Evolutionary conservation across 345 rosid species (phyloP).

Genomic region (Aurinia saxatilis): DNA sequence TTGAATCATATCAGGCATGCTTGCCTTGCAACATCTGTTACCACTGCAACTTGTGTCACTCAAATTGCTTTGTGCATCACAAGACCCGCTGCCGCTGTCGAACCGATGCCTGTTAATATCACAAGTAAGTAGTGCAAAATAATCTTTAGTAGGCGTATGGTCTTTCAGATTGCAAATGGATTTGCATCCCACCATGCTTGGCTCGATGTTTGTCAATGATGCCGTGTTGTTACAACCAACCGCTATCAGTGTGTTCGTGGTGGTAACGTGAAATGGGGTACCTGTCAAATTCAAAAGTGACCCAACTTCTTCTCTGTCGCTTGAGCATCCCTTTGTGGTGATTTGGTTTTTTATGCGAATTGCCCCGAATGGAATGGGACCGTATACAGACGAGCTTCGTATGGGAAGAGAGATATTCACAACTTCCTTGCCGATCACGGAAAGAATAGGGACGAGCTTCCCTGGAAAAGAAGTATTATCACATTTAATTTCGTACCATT

Average conservation of each 20-base stretch:
- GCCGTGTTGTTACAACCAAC: slow-evolving; percentile 29
- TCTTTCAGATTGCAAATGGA: slow-evolving; percentile 18
- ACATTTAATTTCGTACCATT: slow-evolving; percentile 11
- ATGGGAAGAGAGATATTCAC: slow-evolving; percentile 5
- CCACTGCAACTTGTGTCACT: slow-evolving; percentile 23
- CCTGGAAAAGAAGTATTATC: too few species aligned
- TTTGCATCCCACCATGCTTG: slow-evolving; percentile 24
- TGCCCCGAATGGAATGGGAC: too few species aligned
- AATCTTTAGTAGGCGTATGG: neutral
- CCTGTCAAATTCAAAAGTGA: slow-evolving; percentile 15
- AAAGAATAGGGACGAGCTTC: neutral
- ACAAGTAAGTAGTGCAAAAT: neutral
- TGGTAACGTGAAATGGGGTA: neutral
- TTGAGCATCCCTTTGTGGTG: slow-evolving; percentile 10
- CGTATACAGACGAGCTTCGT: too few species aligned
- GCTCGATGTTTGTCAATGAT: neutral
- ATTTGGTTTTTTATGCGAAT: neutral
- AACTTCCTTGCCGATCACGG: neutral
- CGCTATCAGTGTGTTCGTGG: slow-evolving; percentile 5
- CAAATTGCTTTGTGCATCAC: neutral
- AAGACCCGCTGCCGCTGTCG: neutral
- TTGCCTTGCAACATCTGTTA: slow-evolving; percentile 30
- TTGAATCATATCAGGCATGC: neutral
- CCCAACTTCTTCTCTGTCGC: neutral
- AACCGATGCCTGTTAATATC: too few species aligned